Evolutionary conservation across 805 yeast species (phyloP), one percentile per base, ranked within the genome.

Genomic region (Candida vartiovaarae): DNA sequence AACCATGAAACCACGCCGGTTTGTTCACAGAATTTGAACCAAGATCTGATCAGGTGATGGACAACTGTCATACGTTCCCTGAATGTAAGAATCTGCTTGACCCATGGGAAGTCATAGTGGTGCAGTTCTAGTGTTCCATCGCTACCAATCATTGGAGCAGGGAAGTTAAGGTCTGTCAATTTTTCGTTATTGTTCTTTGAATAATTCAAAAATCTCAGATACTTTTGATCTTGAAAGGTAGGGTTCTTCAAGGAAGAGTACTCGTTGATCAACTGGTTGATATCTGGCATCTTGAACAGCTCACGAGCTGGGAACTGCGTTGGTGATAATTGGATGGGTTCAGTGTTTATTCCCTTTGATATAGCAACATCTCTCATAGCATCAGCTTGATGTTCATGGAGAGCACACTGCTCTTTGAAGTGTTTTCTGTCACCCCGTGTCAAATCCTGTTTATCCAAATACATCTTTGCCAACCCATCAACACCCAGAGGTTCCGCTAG

Each of bases 1-100:
- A 80, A 67, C 84, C 85, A 81, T 0, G 82, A 71, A 5, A 80
- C 49, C 34, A 55, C 42, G 2, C 70, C 72, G 23, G 69, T 61
- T 10, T 66, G 62, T 15, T 63, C 55, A 30, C 77, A 60, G 53
- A 78, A 75, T 34, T 70, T 64, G 24, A 79, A 65, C 78, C 83
- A 81, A 3, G 78, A 68, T 43, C 79, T 64, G 4, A 72, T 51
- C 33, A 79, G 49, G 38, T 74, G 68, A 53, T 78, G 82, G 24
- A 78, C 50, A 8, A 55, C 63, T 10, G 46, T 50, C 29, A 51
- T 51, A 40, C 65, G 51, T 41, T 62, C 61, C 41, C 57, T 57
- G 36, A 58, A 59, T 23, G 59, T 47, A 10, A 60, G 52, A 26
- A 62, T 43, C 32, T 57, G 60, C 39, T 59, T 59, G 31, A 60